Conservation (phyloP, 371 early-diverging fungal genomes). For the Rhizoclosmatium hyalinum region DNA sequence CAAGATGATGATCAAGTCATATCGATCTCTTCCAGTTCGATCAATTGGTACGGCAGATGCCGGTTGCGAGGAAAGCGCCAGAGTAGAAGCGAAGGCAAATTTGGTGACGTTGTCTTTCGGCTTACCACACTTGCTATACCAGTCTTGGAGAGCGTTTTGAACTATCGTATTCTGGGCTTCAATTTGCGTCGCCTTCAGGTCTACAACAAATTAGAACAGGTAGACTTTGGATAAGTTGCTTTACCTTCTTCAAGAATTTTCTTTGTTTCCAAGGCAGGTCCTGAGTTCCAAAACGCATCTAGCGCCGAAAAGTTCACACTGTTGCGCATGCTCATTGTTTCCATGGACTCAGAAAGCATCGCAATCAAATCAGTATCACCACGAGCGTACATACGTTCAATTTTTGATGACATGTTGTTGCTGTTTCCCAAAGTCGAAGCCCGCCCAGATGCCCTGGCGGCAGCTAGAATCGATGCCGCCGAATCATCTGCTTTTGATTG, state of each 20-base stretch:
- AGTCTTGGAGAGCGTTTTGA: constrained; percentile 31
- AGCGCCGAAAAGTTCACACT: constrained; percentile 2
- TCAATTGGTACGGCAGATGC: constrained; percentile 10
- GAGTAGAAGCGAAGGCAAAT: constrained; percentile 32
- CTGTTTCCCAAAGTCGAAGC: not conserved
- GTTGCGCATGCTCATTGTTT: constrained; percentile 30
- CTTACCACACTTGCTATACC: constrained; percentile 38
- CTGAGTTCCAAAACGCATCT: constrained; percentile 6
- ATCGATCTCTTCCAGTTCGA: constrained; percentile 33
- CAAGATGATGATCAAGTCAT: constrained; percentile 36
- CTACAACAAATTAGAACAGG: not conserved
- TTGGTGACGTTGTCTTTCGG: constrained; percentile 36
- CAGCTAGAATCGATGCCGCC: not conserved
- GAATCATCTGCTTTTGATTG: constrained; percentile 1
- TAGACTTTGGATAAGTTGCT: not conserved
- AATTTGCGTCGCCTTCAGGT: constrained; percentile 7
- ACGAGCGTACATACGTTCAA: constrained; percentile 32
- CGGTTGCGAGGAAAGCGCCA: not conserved
- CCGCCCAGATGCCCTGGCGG: not conserved
- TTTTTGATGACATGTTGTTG: constrained; percentile 21
- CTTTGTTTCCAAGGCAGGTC: constrained; percentile 6
- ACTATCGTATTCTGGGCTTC: constrained; percentile 44
- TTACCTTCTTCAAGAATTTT: constrained; percentile 17
- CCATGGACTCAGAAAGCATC: constrained; percentile 42
- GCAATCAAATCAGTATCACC: constrained; percentile 41